Conservation (phyloP, 2,329 filamentous ascomycete genomes). For the Stemphylium beticola region DNA sequence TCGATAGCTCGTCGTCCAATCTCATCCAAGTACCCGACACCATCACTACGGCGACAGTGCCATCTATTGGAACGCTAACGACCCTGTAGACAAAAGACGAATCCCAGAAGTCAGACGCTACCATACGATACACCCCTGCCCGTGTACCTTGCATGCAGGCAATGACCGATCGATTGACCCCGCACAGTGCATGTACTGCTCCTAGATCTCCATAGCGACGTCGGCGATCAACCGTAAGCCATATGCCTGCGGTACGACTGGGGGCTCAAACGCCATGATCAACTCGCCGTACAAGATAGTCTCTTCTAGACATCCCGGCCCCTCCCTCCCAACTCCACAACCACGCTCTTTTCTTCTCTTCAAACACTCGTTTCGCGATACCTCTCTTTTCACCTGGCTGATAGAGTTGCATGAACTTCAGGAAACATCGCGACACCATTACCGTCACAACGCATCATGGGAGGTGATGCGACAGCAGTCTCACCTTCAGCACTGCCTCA, state of each 20-base stretch:
- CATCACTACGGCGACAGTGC: not conserved
- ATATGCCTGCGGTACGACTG: slow-evolving; percentile 12
- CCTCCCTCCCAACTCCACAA: slow-evolving; percentile 5
- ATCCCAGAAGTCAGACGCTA: not conserved
- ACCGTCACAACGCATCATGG: slow-evolving; percentile 23
- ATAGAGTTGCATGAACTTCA: slow-evolving; percentile 1
- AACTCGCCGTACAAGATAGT: slow-evolving; percentile 8
- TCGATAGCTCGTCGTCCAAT: not conserved
- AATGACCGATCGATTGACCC: not conserved
- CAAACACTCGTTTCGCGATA: slow-evolving; percentile 8
- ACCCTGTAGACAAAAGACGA: slow-evolving; percentile 8
- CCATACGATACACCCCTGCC: slow-evolving; percentile 5
- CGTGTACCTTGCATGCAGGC: slow-evolving; percentile 10
- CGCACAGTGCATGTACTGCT: slow-evolving; percentile 3
- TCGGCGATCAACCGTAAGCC: slow-evolving; percentile 14
- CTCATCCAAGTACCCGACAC: not conserved
- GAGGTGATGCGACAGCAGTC: slow-evolving; percentile 24
- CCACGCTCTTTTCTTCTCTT: slow-evolving; percentile 9
- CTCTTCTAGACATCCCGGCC: slow-evolving; percentile 6
- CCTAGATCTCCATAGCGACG: slow-evolving; percentile 13
- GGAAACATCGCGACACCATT: slow-evolving; percentile 23
- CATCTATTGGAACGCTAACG: slow-evolving; percentile 2
- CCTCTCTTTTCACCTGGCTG: not conserved
- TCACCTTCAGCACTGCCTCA: slow-evolving; percentile 10
- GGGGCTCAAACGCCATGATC: slow-evolving; percentile 14